Percentiles rank a stretch among this genome's conserved stretches.
Evolutionary conservation across 768 basidiomycete genomes (phyloP).

Genomic region (Boletus fagicola): DNA sequence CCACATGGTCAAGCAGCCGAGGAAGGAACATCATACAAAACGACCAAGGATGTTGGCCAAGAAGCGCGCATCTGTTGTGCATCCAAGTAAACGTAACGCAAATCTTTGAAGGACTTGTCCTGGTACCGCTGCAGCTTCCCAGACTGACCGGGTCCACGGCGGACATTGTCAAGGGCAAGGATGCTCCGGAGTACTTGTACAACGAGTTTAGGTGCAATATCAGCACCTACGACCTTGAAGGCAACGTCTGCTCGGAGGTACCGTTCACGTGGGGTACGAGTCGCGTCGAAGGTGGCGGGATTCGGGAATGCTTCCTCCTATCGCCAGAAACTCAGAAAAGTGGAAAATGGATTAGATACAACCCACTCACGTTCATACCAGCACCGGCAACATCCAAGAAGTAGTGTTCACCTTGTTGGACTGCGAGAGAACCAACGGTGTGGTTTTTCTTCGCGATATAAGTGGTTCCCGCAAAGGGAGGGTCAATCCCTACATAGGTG

Average conservation of each 20-base stretch:
- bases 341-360: background rate
- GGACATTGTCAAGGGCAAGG: conserved; percentile 54
- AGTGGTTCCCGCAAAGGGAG: conserved; percentile 67
- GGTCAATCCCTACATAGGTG: conserved; percentile 56
- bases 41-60: conserved; percentile 67
- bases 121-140: conserved; percentile 61
- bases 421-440: conserved; percentile 38
- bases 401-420: conserved; percentile 51
- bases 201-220: conserved; percentile 58
- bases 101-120: conserved; percentile 45
- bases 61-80: conserved; percentile 47
- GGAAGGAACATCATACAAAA: conserved; percentile 40
- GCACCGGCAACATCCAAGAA: conserved; percentile 64
- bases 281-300: conserved; percentile 43
- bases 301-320: conserved; percentile 54
- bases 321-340: background rate
- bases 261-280: conserved; percentile 42
- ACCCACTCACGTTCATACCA: conserved; percentile 50
- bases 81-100: conserved; percentile 57
- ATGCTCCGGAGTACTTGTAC: conserved; percentile 63
- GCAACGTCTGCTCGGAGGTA: conserved; percentile 50
- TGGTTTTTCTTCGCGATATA: conserved; percentile 52
- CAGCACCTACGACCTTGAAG: conserved; percentile 49
- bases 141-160: conserved; percentile 66
- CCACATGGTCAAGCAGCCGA: conserved; percentile 15